These are phyloP conservation scores for Sclerotinia minor DNA, from an alignment of 2,329 filamentous ascomycete species.

Conservation along the genomic window DNA sequence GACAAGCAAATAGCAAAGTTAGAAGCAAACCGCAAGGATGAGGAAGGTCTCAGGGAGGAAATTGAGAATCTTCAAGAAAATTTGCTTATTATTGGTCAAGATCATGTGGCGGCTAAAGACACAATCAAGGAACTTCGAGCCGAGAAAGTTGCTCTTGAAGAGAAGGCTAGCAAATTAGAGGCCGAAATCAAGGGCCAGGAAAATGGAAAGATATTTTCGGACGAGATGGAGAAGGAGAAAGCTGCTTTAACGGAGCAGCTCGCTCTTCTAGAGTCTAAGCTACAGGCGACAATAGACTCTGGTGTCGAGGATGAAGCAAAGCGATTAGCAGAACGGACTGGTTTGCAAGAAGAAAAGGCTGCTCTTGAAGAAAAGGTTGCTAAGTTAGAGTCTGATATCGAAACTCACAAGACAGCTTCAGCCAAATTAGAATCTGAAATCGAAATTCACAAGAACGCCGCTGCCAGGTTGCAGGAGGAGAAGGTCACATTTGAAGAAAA, in stretches of 20 bases:
- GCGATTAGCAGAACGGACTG: conserved; percentile 31
- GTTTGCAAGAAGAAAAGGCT: conserved; percentile 67
- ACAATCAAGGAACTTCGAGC: conserved; percentile 67
- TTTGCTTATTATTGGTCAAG: conserved; percentile 74
- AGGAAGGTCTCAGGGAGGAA: conserved; percentile 80
- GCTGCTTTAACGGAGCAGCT: background rate
- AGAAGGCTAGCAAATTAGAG: conserved; percentile 67
- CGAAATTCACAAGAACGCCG: conserved; percentile 40
- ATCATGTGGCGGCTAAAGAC: conserved; percentile 82
- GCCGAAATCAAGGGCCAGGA: conserved; percentile 74
- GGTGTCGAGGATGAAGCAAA: conserved; percentile 54
- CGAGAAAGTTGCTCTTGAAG: conserved; percentile 66
- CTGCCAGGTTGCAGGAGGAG: conserved; percentile 60
- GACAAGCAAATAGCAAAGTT: conserved; percentile 72
- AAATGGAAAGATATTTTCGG: conserved; percentile 33
- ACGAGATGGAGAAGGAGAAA: background rate
- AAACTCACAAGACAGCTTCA: conserved; percentile 36
- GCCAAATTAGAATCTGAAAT: conserved; percentile 70
- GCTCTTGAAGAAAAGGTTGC: conserved; percentile 63
- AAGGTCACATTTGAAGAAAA: conserved; percentile 64
- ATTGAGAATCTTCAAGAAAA: conserved; percentile 82
- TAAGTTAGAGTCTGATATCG: conserved; percentile 71
- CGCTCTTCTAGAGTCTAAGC: conserved; percentile 2
- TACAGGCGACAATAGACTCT: conserved; percentile 42
- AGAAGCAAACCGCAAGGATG: conserved; percentile 67